Evolutionary conservation across 2,329 filamentous ascomycete genomes (phyloP).

Genomic region (Pseudogymnoascus sp.): DNA sequence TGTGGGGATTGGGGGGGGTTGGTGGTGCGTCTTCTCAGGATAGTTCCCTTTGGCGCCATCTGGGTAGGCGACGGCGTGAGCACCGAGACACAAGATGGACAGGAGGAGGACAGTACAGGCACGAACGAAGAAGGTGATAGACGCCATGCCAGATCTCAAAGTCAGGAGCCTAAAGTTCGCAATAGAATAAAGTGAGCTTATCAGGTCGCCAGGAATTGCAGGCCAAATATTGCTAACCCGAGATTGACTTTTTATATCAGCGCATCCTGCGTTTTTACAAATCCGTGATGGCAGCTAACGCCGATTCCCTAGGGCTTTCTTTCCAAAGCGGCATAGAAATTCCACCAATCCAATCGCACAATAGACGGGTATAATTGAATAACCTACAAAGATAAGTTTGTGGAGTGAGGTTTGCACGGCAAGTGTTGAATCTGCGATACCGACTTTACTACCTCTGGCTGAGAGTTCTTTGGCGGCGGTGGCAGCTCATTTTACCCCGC

Average conservation of each 20-base stretch:
- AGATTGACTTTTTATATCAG: background rate
- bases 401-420: background rate
- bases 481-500: background rate
- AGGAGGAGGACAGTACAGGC: background rate
- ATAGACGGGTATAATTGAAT: background rate
- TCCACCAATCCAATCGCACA: background rate
- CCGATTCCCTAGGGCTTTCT: background rate
- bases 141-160: background rate
- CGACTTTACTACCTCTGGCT: background rate
- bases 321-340: background rate
- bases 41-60: background rate
- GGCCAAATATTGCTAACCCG: background rate
- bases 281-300: background rate
- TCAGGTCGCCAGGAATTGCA: background rate
- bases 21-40: background rate
- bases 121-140: background rate
- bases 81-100: background rate
- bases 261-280: background rate
- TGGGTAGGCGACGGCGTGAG: background rate
- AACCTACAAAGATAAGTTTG: background rate
- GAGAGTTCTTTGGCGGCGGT: too few relatives aligned
- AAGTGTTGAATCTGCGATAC: background rate
- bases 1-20: constrained; percentile 5
- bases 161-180: background rate
- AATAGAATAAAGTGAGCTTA: background rate